Base-by-base conservation (phyloP, 345 rosid species). In the Linum tenue region DNA sequence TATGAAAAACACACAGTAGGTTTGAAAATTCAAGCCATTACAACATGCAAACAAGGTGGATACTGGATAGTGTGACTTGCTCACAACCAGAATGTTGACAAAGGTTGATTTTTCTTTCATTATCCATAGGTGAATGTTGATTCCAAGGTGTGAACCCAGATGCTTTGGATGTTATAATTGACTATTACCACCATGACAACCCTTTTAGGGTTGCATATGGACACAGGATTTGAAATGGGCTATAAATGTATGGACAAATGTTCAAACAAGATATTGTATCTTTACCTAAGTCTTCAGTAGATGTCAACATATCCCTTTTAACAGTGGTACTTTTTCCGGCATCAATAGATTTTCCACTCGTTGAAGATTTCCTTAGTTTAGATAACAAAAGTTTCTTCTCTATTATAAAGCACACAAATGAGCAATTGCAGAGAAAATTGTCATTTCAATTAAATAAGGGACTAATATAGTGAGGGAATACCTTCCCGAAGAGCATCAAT, bases 401-500 rank as follows among this genome's bases (percentile, higher is more conserved):
- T 95, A 96, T 17, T 65, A 16, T 55, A n/a, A 53, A 17, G 38
- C 14, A 57, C 58, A 42, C n/a, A 31, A 39, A 68, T 17, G 12
- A 44, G 15, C 38, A 14, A 16, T 9, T 62, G 62, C 55, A 42
- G 8, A 2, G 12, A 15, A 62, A 62, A 2, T 55, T 37, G 37
- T 56, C 41, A 15, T 22, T 22, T 22, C 31, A 37, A 17, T 68
- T 39, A 39, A 36, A 12, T n/a, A 57, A 17, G 38, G 38, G 10
- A 17, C 16, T 17, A 4, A 22, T 35, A 9, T 2, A 16, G 10
- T 59, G 58, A 44, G 69, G 37, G 67, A 65, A 64, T 69, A 89
- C 99, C 99, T 82, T 95, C 99, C 77, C 87, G 89, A 55, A 95
- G 89, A 72, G 96, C 91, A 77, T 81, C 86, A 59, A 91, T 81